Evolutionary conservation across 164 flowering plant genomes (phyloP), one percentile per base, ranked within the genome.

Genomic region (Cinnamomum micranthum): DNA sequence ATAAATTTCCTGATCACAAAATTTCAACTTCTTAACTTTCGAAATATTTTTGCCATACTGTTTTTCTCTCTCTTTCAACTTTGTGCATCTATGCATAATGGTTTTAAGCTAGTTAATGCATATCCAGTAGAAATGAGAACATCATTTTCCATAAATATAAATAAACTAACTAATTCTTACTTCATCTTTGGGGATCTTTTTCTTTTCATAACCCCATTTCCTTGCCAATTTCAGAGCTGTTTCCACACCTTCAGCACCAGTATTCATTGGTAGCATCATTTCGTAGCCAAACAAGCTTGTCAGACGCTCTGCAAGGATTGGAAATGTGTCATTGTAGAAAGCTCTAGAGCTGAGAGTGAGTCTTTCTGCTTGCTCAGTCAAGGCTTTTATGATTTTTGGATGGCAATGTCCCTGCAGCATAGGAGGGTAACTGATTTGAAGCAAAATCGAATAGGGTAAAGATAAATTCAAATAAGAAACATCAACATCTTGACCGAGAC

Each of bases 201-300:
- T 96, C 89, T 89, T 92, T 79, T 86, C 85, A 76, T 96, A 91
- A 68, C 97, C 98, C 97, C 98, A 94, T 77, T 91, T 91, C 78
- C 97, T 90, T 22, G 94, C 97, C 83, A 91, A 78, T 81, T 94
- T 94, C 73, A 94, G 67, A 69, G 98, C 97, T 47, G 98, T 94
- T 85, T 94, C 98, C 73, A 94, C 98, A 59, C 95, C 98, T 86
- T 94, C 99, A 68, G 99, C 99, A 68, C 99, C 99, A 74, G 98
- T 96, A 72, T 96, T 96, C 98, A 96, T 96, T 6, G 99, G 99
- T 23, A 96, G 89, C 75, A 89, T 93, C 99, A 94, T 96, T 28
- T 92, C 99, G 80, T 93, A 95, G 27, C 94, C 97, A 86, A 95
- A 88, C 82, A 92, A 82, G 81, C 69, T 79, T 24, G 92, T 89